phyloP scores from a whole-genome alignment of 2,329 filamentous ascomycete species.

The Penicillium sclerotiorum region DNA sequence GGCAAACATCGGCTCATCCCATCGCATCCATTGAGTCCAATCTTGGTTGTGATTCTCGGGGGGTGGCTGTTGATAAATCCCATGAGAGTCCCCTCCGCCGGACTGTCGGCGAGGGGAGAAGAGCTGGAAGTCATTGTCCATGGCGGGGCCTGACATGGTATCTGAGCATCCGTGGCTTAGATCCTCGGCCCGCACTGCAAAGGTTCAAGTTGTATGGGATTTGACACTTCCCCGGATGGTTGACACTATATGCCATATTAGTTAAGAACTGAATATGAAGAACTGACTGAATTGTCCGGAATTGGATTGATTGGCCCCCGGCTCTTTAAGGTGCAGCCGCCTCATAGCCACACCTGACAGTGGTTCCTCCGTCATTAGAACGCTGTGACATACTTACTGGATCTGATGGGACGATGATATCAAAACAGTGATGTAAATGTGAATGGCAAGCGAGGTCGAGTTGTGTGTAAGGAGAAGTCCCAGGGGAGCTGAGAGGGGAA shows the following conservation, averaged over 20 bases:
- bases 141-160: constrained; percentile 27
- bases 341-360: too few species aligned
- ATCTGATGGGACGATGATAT: not conserved
- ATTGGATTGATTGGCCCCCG: too few species aligned
- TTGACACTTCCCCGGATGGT: not conserved
- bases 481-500: constrained; percentile 8
- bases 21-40: constrained; percentile 51
- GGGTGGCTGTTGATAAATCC: constrained; percentile 21
- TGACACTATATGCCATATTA: not conserved
- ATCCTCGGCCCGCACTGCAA: not conserved
- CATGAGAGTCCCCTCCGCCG: constrained; percentile 22
- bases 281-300: not conserved
- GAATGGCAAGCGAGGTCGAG: not conserved
- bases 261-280: not conserved
- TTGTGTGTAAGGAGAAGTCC: not conserved
- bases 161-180: constrained; percentile 12
- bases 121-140: constrained; percentile 39
- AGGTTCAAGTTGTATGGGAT: not conserved
- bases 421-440: not conserved
- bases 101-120: constrained; percentile 31
- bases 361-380: too few species aligned
- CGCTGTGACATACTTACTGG: too few species aligned
- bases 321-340: too few species aligned
- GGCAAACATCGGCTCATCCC: constrained; percentile 42
- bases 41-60: constrained; percentile 39